Conservation (phyloP, 352 stramenopile species). For the Thalassiosira mediterranea region DNA sequence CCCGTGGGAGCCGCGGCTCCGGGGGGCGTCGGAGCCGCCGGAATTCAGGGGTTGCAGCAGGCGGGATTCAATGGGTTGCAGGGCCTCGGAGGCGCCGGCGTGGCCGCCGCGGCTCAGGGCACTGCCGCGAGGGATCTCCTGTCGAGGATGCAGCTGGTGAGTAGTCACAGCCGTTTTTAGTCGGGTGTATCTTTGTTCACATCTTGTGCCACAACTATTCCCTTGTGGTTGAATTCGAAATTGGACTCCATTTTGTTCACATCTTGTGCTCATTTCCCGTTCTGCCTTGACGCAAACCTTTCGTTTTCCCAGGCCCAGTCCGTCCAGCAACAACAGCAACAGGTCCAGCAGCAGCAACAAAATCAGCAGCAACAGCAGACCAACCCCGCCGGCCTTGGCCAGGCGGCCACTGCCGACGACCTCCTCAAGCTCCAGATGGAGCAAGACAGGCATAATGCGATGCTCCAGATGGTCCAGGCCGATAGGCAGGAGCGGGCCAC, state of each 20-base stretch:
- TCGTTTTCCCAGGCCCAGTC: too few species aligned
- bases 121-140: constrained; percentile 25
- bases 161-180: too few species aligned
- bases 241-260: too few species aligned
- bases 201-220: too few species aligned
- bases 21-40: not conserved
- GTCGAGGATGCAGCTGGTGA: constrained; percentile 36
- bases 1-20: constrained; percentile 1
- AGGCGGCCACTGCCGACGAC: constrained; percentile 13
- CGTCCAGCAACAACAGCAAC: constrained; percentile 12
- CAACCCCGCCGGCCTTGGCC: not conserved
- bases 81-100: not conserved
- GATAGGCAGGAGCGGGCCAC: constrained; percentile 29
- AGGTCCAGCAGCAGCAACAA: not conserved
- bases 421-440: constrained; percentile 35
- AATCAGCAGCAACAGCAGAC: constrained; percentile 4
- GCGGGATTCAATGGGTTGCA: not conserved
- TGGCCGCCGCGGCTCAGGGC: constrained; percentile 6
- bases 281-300: too few species aligned
- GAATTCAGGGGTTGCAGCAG: constrained; percentile 4
- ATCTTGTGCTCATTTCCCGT: too few species aligned
- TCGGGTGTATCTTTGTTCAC: too few species aligned
- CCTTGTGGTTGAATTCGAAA: too few species aligned
- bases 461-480: constrained; percentile 33
- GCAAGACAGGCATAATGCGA: constrained; percentile 27